Evolutionary conservation across 495 filamentous ascomycete species (phyloP).

Genomic region (Penicillium bialowiezense): DNA sequence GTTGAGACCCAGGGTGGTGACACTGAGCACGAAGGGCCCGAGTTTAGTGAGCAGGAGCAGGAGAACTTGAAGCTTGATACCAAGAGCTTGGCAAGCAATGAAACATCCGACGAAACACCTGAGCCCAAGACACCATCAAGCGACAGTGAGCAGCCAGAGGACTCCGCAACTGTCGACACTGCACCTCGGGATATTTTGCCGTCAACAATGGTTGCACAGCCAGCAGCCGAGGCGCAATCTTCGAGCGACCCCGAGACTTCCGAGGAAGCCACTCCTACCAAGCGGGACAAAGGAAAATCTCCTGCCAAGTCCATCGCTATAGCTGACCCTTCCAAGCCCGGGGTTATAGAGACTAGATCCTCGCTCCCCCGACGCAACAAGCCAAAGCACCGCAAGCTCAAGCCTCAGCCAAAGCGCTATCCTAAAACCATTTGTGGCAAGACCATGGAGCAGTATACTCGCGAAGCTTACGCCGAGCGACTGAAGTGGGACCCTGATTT

Average conservation of each 20-base stretch:
- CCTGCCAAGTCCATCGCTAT: neutral
- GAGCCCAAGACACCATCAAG: neutral
- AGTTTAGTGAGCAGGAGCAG: no score
- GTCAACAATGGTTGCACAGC: neutral
- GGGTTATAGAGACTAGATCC: no score
- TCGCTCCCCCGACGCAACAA: no score
- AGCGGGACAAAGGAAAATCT: neutral
- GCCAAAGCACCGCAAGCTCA: neutral
- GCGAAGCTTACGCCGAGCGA: neutral
- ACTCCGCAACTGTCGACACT: neutral
- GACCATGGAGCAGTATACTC: conserved; percentile 5
- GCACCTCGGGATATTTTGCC: neutral
- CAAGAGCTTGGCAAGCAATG: neutral
- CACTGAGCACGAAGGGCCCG: no score
- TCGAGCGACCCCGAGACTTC: neutral
- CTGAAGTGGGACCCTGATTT: neutral
- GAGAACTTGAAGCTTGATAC: neutral
- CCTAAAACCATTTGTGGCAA: conserved; percentile 2
- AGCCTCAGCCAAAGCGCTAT: neutral
- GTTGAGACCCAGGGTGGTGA: no score
- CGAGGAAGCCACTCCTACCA: neutral
- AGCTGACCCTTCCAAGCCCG: neutral
- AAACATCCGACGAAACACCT: neutral
- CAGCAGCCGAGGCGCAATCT: neutral
- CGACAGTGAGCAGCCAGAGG: neutral